Evolutionary conservation across 2,329 filamentous ascomycete genomes (phyloP).

Genomic region (Epichloe festucae): DNA sequence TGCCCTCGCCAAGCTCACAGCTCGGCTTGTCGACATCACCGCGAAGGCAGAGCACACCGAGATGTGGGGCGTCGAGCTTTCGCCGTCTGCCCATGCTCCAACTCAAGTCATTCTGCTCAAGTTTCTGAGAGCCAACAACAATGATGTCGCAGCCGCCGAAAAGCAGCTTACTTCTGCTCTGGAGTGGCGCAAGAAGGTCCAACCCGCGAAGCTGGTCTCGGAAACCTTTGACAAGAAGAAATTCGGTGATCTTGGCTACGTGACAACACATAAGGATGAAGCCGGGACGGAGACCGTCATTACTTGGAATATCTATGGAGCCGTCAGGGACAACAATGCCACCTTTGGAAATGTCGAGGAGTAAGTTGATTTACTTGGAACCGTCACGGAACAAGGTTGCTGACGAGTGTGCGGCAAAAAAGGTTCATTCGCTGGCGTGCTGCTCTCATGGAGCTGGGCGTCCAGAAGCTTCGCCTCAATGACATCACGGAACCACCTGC

Average conservation of each 20-base stretch:
- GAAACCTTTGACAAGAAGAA: constrained; percentile 53
- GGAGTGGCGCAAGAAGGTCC: constrained; percentile 66
- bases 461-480: constrained; percentile 59
- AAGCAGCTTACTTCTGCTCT: constrained; percentile 69
- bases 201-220: constrained; percentile 54
- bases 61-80: constrained; percentile 75
- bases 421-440: constrained; percentile 87
- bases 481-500: constrained; percentile 59
- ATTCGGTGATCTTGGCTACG: constrained; percentile 68
- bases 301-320: constrained; percentile 90
- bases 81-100: constrained; percentile 44
- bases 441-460: constrained; percentile 76
- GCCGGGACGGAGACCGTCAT: constrained; percentile 49
- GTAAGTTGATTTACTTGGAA: constrained; percentile 29
- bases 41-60: constrained; percentile 50
- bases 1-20: constrained; percentile 42
- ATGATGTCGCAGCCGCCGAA: constrained; percentile 59
- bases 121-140: constrained; percentile 81
- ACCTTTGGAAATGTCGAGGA: constrained; percentile 75
- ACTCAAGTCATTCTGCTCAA: constrained; percentile 82
- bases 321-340: constrained; percentile 67
- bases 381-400: background rate
- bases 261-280: constrained; percentile 54
- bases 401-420: background rate
- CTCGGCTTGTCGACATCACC: constrained; percentile 44